phyloP scores from a whole-genome alignment of 225 moss, liverwort and hornwort species.

The Bryum argenteum region DNA sequence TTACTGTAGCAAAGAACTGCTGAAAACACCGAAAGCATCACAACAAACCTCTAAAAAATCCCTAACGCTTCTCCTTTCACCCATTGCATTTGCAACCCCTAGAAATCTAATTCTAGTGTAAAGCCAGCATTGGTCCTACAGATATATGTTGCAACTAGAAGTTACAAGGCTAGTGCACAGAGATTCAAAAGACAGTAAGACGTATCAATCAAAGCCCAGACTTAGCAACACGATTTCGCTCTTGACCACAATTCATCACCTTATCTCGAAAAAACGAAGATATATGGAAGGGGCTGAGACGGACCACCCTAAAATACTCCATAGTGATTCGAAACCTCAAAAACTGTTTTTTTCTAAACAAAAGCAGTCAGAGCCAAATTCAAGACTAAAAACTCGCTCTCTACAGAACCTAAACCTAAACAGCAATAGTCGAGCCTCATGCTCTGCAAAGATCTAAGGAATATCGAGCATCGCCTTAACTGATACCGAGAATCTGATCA shows the following conservation, averaged over 20 bases:
- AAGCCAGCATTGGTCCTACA: not conserved
- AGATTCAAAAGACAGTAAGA: not conserved
- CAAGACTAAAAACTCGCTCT: not conserved
- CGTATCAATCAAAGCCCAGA: not conserved
- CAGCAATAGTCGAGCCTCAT: no score
- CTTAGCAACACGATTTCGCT: not conserved
- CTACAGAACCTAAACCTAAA: no score
- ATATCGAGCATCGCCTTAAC: no score
- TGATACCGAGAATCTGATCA: no score
- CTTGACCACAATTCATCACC: constrained; percentile 6
- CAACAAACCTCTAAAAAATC: not conserved
- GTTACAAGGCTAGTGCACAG: not conserved
- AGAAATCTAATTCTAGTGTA: not conserved
- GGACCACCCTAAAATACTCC: not conserved
- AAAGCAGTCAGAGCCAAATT: constrained; percentile 8
- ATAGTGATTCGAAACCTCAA: not conserved
- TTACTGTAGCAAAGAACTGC: not conserved
- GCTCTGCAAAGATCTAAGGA: no score
- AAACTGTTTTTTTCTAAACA: not conserved
- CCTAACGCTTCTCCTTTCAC: not conserved
- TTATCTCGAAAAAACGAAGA: not conserved
- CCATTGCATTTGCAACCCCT: constrained; percentile 1
- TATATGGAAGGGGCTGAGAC: no score
- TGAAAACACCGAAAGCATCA: not conserved
- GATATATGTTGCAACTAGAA: no score